These are phyloP conservation scores for Ganoderma resinaceum DNA, from an alignment of 1,284 basidiomycete species.

Conservation along the genomic window DNA sequence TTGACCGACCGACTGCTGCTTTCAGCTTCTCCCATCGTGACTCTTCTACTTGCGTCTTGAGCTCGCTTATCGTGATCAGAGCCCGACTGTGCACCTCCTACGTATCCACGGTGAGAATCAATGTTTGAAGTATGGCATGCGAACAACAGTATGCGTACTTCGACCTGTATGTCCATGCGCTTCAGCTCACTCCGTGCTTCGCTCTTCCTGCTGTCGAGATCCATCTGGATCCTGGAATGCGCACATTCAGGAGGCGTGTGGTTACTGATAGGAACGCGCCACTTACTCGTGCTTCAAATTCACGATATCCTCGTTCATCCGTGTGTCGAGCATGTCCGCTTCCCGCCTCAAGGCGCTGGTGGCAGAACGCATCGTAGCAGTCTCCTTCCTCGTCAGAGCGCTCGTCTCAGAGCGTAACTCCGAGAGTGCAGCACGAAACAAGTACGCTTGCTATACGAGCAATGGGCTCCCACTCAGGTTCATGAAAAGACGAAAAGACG, in stretches of 20 bases:
- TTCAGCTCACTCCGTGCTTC: constrained; percentile 93
- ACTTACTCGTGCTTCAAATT: constrained; percentile 92
- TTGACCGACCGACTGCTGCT: constrained; percentile 77
- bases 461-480: not conserved
- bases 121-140: not conserved
- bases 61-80: constrained; percentile 84
- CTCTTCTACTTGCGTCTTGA: constrained; percentile 87
- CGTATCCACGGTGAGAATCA: not conserved
- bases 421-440: constrained; percentile 93
- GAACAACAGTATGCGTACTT: constrained; percentile 58
- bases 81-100: constrained; percentile 90
- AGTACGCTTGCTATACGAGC: constrained; percentile 85
- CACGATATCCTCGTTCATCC: constrained; percentile 93
- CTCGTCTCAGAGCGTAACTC: constrained; percentile 91
- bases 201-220: constrained; percentile 93
- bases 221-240: constrained; percentile 85
- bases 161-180: constrained; percentile 86
- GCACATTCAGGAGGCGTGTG: too few relatives aligned
- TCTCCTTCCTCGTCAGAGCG: constrained; percentile 87
- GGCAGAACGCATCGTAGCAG: constrained; percentile 78
- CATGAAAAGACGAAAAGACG: not conserved
- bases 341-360: constrained; percentile 85
- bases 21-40: constrained; percentile 93
- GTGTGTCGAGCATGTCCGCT: constrained; percentile 86
- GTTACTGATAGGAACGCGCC: not conserved